Conservation (phyloP, 306 rosid species). For the Citrullus amarus region DNA sequence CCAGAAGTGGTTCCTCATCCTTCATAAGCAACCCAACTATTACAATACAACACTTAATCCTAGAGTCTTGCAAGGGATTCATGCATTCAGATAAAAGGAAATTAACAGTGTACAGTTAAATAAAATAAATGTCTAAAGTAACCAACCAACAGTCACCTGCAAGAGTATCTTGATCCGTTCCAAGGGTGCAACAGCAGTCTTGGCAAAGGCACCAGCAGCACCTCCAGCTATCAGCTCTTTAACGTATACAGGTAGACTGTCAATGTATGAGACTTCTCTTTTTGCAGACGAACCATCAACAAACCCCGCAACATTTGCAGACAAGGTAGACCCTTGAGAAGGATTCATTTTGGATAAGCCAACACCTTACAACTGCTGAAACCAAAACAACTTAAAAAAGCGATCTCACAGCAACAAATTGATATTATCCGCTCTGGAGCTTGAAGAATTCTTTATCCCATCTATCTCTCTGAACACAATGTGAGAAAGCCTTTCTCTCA, state of each 20-base stretch:
- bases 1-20: background rate
- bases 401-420: background rate
- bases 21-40: background rate
- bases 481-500: conserved; percentile 16
- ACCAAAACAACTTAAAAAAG: background rate
- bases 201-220: conserved; percentile 81
- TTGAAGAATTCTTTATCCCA: conserved; percentile 68
- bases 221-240: conserved; percentile 91
- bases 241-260: conserved; percentile 57
- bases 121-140: background rate
- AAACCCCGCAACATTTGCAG: conserved; percentile 51
- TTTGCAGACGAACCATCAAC: conserved; percentile 60
- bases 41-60: background rate
- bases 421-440: conserved; percentile 53
- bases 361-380: background rate
- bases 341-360: conserved; percentile 41
- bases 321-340: conserved; percentile 52
- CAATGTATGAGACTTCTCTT: conserved; percentile 33
- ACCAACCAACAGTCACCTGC: conserved; percentile 44
- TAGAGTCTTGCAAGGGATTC: background rate
- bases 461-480: conserved; percentile 32
- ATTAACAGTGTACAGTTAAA: background rate
- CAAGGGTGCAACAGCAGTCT: conserved; percentile 79
- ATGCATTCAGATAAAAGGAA: background rate
- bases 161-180: conserved; percentile 85